Conservation (phyloP, 2,329 filamentous ascomycete species). For the Hypoxylon sp. region DNA sequence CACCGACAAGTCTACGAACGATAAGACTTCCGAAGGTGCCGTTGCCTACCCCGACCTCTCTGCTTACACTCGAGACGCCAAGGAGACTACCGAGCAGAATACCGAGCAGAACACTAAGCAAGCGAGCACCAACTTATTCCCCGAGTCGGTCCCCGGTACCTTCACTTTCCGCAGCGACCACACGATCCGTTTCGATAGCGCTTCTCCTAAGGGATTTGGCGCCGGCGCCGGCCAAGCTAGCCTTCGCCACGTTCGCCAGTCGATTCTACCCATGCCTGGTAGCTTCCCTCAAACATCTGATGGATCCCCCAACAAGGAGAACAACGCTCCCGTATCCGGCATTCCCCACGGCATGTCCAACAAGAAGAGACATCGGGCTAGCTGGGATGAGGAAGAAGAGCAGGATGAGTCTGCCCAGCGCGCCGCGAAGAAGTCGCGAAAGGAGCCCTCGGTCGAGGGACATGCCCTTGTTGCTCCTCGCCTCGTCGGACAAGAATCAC, state of each 20-base stretch:
- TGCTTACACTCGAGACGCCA: constrained; percentile 45
- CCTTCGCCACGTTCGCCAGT: constrained; percentile 66
- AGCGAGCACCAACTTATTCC: constrained; percentile 23
- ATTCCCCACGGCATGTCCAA: constrained; percentile 70
- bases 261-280: constrained; percentile 64
- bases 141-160: constrained; percentile 60
- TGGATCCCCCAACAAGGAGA: constrained; percentile 45
- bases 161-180: constrained; percentile 74
- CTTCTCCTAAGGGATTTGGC: constrained; percentile 63
- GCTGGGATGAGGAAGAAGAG: constrained; percentile 65
- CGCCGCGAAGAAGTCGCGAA: constrained; percentile 65
- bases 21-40: constrained; percentile 45
- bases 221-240: constrained; percentile 66
- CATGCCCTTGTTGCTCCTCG: constrained; percentile 62
- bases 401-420: constrained; percentile 57
- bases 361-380: constrained; percentile 71
- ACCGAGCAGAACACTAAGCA: constrained; percentile 42
- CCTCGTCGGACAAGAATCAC: constrained; percentile 49
- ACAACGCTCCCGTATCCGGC: constrained; percentile 49
- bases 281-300: constrained; percentile 56
- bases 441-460: constrained; percentile 59
- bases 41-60: constrained; percentile 65
- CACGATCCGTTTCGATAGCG: constrained; percentile 65
- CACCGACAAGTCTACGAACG: constrained; percentile 44
- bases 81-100: constrained; percentile 42